Conservation (phyloP, 768 basidiomycete genomes). For the Xanthoconium stramineum region DNA sequence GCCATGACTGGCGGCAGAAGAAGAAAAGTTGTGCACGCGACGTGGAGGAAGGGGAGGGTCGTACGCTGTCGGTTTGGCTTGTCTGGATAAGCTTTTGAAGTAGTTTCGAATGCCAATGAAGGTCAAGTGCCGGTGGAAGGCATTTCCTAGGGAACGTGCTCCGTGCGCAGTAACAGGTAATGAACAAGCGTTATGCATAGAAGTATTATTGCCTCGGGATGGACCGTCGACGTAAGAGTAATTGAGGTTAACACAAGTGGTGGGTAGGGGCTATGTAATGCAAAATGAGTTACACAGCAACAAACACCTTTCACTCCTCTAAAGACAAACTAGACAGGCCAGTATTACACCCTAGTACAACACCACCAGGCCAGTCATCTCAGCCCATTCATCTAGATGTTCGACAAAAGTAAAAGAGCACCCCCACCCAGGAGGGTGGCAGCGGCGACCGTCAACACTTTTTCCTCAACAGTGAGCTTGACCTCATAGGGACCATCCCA, state of each 20-base stretch:
- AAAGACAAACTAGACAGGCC: too few relatives aligned
- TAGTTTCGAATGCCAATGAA: slow-evolving; percentile 33
- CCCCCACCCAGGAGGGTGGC: slow-evolving; percentile 48
- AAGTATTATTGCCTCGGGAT: not conserved
- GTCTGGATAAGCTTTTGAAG: slow-evolving; percentile 21
- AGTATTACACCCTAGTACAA: too few relatives aligned
- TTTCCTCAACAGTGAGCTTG: slow-evolving; percentile 42
- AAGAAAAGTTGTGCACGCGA: slow-evolving; percentile 12
- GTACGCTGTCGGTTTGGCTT: not conserved
- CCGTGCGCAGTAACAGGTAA: not conserved
- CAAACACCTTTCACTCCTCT: not conserved
- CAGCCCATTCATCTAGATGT: slow-evolving; percentile 34
- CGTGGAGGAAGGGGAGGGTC: not conserved
- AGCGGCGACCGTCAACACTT: slow-evolving; percentile 42
- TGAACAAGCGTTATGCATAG: slow-evolving; percentile 17
- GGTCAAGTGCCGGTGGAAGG: slow-evolving; percentile 13
- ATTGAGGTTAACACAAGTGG: too few relatives aligned
- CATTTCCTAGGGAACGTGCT: slow-evolving; percentile 5
- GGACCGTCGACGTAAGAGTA: not conserved
- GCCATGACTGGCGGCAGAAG: slow-evolving; percentile 6
- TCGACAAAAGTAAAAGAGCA: slow-evolving; percentile 51
- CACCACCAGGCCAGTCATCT: not conserved
- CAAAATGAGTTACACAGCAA: not conserved
- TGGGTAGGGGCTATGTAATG: not conserved
- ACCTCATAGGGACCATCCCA: slow-evolving; percentile 63